phyloP scores from a whole-genome alignment of 2,329 filamentous ascomycete species.

The Ceratocystis albifundus region DNA sequence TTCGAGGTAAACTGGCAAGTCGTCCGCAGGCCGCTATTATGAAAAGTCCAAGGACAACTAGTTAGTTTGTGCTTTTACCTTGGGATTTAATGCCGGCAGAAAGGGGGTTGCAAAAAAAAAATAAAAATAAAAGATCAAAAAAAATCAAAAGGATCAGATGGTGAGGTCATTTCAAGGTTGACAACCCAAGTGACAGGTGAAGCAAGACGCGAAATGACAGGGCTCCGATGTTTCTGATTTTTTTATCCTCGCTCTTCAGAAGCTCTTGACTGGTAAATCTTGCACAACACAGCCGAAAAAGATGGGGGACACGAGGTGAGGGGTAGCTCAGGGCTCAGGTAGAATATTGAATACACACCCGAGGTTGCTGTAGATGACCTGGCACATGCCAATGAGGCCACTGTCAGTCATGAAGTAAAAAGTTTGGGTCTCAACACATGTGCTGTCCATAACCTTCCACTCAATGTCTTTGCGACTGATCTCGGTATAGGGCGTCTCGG shows the following conservation, averaged over 20 bases:
- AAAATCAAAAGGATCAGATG: neutral
- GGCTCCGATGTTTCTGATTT: constrained; percentile 5
- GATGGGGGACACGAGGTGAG: constrained; percentile 19
- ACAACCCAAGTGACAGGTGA: constrained; percentile 1
- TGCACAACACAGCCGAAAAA: constrained; percentile 24
- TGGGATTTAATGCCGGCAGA: neutral
- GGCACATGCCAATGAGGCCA: constrained; percentile 65
- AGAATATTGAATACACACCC: constrained; percentile 47
- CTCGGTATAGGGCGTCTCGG: constrained; percentile 67
- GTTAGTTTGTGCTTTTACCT: neutral
- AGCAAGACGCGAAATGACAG: neutral
- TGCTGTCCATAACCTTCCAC: constrained; percentile 72
- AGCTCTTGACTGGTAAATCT: neutral
- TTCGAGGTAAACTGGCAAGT: constrained; percentile 93
- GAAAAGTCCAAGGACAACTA: neutral
- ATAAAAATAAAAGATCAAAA: neutral
- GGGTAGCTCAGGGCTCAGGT: neutral
- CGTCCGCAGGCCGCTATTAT: constrained; percentile 65
- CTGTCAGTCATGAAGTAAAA: constrained; percentile 81
- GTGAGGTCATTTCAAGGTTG: neutral
- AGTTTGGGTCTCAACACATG: constrained; percentile 84
- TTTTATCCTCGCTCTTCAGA: neutral
- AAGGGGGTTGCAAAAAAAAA: neutral
- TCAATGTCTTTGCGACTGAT: constrained; percentile 64
- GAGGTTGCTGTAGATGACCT: constrained; percentile 97